Evolutionary conservation across 2,329 filamentous ascomycete genomes (phyloP).

Genomic region (Penicillium janthinellum): DNA sequence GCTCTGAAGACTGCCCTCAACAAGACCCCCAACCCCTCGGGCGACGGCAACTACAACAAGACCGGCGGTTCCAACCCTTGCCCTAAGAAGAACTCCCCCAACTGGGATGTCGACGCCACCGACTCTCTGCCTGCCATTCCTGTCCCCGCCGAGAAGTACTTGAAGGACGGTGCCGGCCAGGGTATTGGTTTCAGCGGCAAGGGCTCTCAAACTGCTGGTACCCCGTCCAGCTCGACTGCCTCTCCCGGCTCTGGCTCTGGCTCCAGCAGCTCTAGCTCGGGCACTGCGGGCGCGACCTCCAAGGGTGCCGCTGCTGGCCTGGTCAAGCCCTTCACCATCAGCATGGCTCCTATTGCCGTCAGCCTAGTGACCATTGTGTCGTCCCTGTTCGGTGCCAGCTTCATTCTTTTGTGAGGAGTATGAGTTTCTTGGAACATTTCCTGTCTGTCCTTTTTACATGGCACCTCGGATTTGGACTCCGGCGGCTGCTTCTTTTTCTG

Average conservation of each 20-base stretch:
- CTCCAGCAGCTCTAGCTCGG: constrained; percentile 32
- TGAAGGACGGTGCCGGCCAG: constrained; percentile 60
- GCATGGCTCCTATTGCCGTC: constrained; percentile 54
- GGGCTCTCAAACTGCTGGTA: constrained; percentile 60
- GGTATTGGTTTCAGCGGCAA: constrained; percentile 58
- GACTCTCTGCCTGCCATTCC: constrained; percentile 61
- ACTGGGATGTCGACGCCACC: constrained; percentile 57
- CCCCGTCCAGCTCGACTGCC: constrained; percentile 51
- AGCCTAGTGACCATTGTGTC: constrained; percentile 55
- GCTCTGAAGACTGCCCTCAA: constrained; percentile 55
- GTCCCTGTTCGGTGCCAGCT: constrained; percentile 55
- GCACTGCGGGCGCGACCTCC: constrained; percentile 7
- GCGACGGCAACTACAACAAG: constrained; percentile 62
- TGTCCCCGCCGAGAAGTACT: constrained; percentile 56
- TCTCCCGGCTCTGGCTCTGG: constrained; percentile 51
- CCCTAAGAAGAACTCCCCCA: constrained; percentile 53
- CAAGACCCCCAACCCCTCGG: constrained; percentile 54
- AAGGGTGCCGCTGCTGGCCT: constrained; percentile 35
- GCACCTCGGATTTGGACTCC: not conserved
- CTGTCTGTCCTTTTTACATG: constrained; percentile 13
- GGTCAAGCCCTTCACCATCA: constrained; percentile 46
- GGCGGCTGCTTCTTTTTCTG: not conserved
- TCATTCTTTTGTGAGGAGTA: constrained; percentile 37
- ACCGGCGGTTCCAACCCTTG: constrained; percentile 56
- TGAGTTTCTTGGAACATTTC: constrained; percentile 2